Percentiles rank a stretch among this genome's conserved stretches.
phyloP scores from a whole-genome alignment of 148 eudicot genomes.

The Arbutus unedo region DNA sequence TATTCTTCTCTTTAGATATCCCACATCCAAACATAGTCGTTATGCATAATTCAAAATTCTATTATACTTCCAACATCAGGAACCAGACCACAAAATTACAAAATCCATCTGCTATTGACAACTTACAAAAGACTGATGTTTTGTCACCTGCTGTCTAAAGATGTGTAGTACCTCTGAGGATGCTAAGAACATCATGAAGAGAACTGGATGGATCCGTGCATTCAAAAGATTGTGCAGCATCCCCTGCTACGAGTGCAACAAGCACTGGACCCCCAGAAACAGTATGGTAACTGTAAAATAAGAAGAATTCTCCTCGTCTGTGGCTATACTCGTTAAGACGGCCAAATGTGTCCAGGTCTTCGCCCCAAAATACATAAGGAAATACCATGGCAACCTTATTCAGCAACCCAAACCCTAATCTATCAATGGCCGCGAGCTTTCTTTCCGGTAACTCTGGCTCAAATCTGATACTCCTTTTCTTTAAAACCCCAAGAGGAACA shows the following conservation, averaged over 20 bases:
- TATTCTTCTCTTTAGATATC: not conserved
- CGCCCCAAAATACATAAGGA: conserved; percentile 85
- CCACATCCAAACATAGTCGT: not conserved
- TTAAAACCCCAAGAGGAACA: conserved; percentile 87
- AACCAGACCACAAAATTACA: not conserved
- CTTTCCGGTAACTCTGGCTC: conserved; percentile 76
- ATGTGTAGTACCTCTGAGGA: conserved; percentile 71
- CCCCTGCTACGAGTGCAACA: conserved; percentile 80
- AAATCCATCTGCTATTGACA: not conserved
- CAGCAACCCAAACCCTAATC: conserved; percentile 90
- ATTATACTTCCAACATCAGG: not conserved
- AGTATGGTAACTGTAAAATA: conserved; percentile 88
- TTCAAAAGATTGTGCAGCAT: conserved; percentile 80
- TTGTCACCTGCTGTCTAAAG: conserved; percentile 17
- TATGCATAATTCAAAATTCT: not conserved
- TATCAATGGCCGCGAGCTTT: conserved; percentile 74
- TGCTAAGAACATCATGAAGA: conserved; percentile 64
- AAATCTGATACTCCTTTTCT: conserved; percentile 55
- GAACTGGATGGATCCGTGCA: conserved; percentile 49
- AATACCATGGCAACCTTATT: conserved; percentile 96
- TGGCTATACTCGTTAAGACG: conserved; percentile 54
- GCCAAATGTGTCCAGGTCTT: conserved; percentile 90
- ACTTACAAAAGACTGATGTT: not conserved
- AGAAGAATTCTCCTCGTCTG: conserved; percentile 74
- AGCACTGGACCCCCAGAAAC: conserved; percentile 89